Percentiles rank a stretch among this genome's conserved stretches.
Evolutionary conservation across 2,329 filamentous ascomycete species (phyloP).

Genomic region (Elsinoe ampelina): DNA sequence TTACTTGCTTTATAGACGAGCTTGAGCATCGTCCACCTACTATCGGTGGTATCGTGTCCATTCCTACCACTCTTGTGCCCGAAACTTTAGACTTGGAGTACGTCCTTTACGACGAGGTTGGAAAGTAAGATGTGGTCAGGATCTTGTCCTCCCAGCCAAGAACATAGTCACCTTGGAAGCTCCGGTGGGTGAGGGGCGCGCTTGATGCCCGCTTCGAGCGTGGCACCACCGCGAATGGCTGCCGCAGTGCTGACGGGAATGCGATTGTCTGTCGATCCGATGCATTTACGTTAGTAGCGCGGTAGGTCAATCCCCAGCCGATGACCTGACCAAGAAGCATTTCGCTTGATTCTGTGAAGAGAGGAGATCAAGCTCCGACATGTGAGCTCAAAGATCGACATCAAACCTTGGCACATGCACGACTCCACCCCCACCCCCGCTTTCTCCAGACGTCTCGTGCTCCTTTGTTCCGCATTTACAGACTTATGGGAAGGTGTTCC

Average conservation of each 20-base stretch:
- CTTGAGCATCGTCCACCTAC: background rate
- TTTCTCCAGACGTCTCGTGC: background rate
- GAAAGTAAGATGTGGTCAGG: background rate
- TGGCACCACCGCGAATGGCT: no score
- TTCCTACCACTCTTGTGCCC: background rate
- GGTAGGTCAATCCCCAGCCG: no score
- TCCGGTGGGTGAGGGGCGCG: background rate
- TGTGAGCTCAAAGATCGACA: background rate
- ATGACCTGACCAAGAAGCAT: background rate
- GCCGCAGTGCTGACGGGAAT: background rate
- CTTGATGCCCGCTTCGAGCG: no score
- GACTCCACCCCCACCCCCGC: conserved; percentile 3
- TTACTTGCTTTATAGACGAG: background rate
- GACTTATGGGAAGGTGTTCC: conserved; percentile 9
- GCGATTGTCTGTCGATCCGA: background rate
- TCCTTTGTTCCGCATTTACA: background rate
- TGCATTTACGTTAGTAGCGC: no score
- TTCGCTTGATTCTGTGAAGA: background rate
- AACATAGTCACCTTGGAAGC: background rate
- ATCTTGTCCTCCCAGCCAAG: background rate
- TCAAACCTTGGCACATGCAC: background rate
- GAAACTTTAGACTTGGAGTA: no score
- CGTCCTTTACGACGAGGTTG: background rate
- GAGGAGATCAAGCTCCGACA: background rate
- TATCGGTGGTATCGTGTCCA: background rate